Percentiles rank a stretch among this genome's conserved stretches.
Conservation (phyloP, 225 moss, liverwort and hornwort species). For the Thuidium tamariscinum region DNA sequence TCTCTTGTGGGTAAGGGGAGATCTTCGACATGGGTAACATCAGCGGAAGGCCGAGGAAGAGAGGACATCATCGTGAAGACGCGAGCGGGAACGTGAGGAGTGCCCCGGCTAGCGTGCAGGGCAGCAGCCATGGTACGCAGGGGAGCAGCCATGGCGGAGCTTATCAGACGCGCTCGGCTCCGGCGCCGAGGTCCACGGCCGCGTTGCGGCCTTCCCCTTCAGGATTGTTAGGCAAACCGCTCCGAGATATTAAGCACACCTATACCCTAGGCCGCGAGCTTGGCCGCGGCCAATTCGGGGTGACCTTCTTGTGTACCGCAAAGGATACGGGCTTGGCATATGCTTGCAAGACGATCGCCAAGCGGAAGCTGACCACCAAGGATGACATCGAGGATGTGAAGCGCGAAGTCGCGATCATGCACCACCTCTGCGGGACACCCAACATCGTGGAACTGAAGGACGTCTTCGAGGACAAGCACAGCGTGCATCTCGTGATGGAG, state of each 20-base stretch:
- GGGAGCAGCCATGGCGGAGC: conserved; percentile 2
- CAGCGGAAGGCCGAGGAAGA: neutral
- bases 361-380: conserved; percentile 30
- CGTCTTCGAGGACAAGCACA: conserved; percentile 40
- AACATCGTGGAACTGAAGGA: conserved; percentile 38
- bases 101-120: conserved; percentile 5
- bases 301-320: conserved; percentile 21
- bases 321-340: conserved; percentile 11
- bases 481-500: conserved; percentile 38
- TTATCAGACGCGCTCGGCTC: conserved; percentile 7
- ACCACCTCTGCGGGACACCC: conserved; percentile 27
- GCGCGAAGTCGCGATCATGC: conserved; percentile 50
- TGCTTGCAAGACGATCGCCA: conserved; percentile 48
- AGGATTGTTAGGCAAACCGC: conserved; percentile 24
- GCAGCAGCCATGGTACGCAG: neutral
- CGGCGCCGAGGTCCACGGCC: neutral
- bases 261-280: conserved; percentile 36
- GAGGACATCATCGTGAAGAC: neutral
- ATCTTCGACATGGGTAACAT: conserved; percentile 9
- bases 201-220: neutral
- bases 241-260: conserved; percentile 4
- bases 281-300: conserved; percentile 43
- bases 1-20: neutral
- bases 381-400: conserved; percentile 39
- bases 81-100: neutral